A percentile compares a stretch with the other conserved stretches of the same genome.
phyloP scores from a whole-genome alignment of 345 rosid species.

The Murraya paniculata region DNA sequence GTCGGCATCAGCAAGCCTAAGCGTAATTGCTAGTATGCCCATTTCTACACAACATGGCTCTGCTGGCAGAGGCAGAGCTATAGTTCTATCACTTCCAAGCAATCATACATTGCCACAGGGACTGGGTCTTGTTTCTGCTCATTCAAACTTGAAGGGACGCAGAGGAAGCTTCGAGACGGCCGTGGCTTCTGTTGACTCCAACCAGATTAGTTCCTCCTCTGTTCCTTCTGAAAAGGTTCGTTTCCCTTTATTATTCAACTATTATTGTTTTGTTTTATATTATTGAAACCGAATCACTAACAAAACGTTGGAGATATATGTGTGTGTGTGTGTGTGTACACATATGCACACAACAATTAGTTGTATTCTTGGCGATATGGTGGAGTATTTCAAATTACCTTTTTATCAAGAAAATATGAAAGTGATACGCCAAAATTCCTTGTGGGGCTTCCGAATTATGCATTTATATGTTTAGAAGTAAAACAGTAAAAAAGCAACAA shows the following conservation, averaged over 20 bases:
- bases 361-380: neutral
- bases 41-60: neutral
- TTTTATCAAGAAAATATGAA: neutral
- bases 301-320: too few relatives aligned
- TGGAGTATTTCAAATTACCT: neutral
- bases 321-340: too few relatives aligned
- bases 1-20: constrained; percentile 8
- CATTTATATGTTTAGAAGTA: constrained; percentile 1
- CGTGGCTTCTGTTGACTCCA: constrained; percentile 45
- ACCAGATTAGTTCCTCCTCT: constrained; percentile 31
- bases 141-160: neutral
- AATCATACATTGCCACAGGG: neutral
- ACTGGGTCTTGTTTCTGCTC: neutral
- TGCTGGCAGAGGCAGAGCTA: neutral
- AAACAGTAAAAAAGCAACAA: too few relatives aligned
- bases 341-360: neutral
- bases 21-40: neutral
- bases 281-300: neutral
- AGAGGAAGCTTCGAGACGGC: constrained; percentile 29
- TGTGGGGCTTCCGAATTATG: constrained; percentile 3
- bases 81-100: neutral
- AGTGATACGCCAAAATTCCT: constrained; percentile 17
- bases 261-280: too few relatives aligned
- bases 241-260: neutral
- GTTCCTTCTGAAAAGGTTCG: constrained; percentile 30